Evolutionary conservation across 495 filamentous ascomycete species (phyloP), one percentile per base, ranked within the genome.

Genomic region (Aspergillus conjunctus): DNA sequence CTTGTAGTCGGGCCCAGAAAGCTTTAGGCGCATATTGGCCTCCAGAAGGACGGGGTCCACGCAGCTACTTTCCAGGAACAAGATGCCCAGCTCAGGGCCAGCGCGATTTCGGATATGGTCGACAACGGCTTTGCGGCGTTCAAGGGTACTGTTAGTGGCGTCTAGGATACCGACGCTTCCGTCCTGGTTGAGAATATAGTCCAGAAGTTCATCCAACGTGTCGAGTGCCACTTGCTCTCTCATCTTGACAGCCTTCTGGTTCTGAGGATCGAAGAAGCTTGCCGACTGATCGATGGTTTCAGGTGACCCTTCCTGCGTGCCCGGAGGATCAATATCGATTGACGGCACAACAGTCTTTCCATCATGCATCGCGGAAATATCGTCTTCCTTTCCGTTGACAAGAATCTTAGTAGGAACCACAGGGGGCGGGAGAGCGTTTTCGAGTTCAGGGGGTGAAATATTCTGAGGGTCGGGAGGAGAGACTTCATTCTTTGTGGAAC

Each of bases 91-190:
- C 52, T 91, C 86, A 44, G 88, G 88, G 6, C 94, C 93, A 61
- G 94, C 93, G 50, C 89, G 84, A 50, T 87, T 77, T 54, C 91
- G 88, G 67, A 98, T 90, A 59, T 87, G 86, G 39, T 93, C 84
- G 59, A 96, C 89, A 22, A 98, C 81, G 2, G 88, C 83, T 71
- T 95, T 88, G 48, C 94, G 82, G 20, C 94, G 88, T 57, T 90
- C 82, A 54, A 93, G 81, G 0, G 93, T 98, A 75, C 92, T 97
- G 76, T 98, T 98, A 2, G 94, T 98, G 9, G 93, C 93, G 77
- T 98, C 93, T 17, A 97, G 84, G 61, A 98, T 97, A n/a, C 94
- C 94, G n/a, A 98, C 88, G 51, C 91, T 92, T 44, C 94, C 94
- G 18, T 88, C 89, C 54, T 87, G 76, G 22, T 88, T 79, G 34